Percentiles rank a stretch among this genome's conserved stretches.
These are phyloP conservation scores for Amyloporia xantha DNA, from an alignment of 768 basidiomycete species.

Conservation along the genomic window DNA sequence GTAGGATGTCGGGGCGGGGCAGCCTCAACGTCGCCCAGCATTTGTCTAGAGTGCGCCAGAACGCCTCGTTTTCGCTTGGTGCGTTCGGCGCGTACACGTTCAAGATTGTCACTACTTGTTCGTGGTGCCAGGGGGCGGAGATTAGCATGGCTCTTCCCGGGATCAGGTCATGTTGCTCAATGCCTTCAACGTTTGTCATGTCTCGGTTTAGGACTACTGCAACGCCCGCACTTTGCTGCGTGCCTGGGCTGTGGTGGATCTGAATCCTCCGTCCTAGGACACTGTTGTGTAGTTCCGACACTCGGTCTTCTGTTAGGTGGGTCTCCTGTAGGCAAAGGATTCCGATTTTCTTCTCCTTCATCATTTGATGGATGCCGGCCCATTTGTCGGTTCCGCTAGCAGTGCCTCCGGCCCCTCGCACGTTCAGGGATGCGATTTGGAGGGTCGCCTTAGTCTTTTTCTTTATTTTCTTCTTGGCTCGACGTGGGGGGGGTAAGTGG, in stretches of 20 bases:
- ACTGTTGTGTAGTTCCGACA: background rate
- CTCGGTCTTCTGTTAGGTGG: slow-evolving; percentile 8
- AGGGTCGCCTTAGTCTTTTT: background rate
- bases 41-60: slow-evolving; percentile 22
- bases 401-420: background rate
- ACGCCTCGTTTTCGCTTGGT: slow-evolving; percentile 18
- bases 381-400: slow-evolving; percentile 7
- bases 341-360: slow-evolving; percentile 9
- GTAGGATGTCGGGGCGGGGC: slow-evolving; percentile 25
- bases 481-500: too few relatives aligned
- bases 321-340: slow-evolving; percentile 12
- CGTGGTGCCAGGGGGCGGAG: slow-evolving; percentile 2
- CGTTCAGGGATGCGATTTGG: background rate
- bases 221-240: background rate
- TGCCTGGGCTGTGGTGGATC: background rate
- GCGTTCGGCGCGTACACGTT: slow-evolving; percentile 33
- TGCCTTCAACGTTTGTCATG: background rate
- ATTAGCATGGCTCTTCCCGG: slow-evolving; percentile 6
- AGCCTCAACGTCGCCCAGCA: background rate
- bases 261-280: background rate
- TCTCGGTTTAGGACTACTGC: background rate
- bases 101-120: slow-evolving; percentile 18
- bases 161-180: background rate
- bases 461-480: background rate
- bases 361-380: slow-evolving; percentile 8